A percentile compares a stretch with the other conserved stretches of the same genome.
These are phyloP conservation scores for Furcasterigmium sp. DNA, from an alignment of 2,329 filamentous ascomycete species.

Conservation along the genomic window DNA sequence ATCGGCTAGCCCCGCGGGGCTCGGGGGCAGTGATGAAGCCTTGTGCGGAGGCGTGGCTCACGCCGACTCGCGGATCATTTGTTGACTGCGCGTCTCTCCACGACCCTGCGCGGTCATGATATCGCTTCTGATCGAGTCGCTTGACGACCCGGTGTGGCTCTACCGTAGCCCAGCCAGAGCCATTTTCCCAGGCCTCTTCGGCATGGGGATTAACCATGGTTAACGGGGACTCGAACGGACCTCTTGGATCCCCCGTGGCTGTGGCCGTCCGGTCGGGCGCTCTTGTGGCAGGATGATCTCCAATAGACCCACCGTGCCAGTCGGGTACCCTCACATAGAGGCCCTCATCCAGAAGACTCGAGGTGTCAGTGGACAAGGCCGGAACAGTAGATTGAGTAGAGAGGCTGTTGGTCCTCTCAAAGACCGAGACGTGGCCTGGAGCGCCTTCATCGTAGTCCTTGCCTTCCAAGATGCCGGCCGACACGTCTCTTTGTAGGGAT, in stretches of 20 bases:
- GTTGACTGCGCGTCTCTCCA: conserved; percentile 33
- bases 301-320: background rate
- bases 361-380: too few relatives aligned
- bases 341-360: conserved; percentile 11
- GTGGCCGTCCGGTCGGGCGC: conserved; percentile 14
- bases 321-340: conserved; percentile 1
- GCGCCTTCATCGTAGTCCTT: conserved; percentile 7
- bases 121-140: conserved; percentile 30
- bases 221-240: too few relatives aligned
- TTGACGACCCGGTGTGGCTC: conserved; percentile 34
- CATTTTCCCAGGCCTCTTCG: background rate
- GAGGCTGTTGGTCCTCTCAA: conserved; percentile 42
- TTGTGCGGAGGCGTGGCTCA: conserved; percentile 32
- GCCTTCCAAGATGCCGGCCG: conserved; percentile 29
- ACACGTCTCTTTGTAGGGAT: conserved; percentile 32
- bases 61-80: conserved; percentile 33
- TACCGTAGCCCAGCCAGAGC: conserved; percentile 20
- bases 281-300: background rate
- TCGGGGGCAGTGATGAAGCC: conserved; percentile 24
- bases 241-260: too few relatives aligned
- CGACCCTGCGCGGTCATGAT: conserved; percentile 37
- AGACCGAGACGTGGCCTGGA: conserved; percentile 36
- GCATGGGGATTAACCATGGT: conserved; percentile 2
- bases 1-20: conserved; percentile 9
- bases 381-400: conserved; percentile 37